Evolutionary conservation across 768 basidiomycete genomes (phyloP).

Genomic region (Sporobolomyces phaffii): DNA sequence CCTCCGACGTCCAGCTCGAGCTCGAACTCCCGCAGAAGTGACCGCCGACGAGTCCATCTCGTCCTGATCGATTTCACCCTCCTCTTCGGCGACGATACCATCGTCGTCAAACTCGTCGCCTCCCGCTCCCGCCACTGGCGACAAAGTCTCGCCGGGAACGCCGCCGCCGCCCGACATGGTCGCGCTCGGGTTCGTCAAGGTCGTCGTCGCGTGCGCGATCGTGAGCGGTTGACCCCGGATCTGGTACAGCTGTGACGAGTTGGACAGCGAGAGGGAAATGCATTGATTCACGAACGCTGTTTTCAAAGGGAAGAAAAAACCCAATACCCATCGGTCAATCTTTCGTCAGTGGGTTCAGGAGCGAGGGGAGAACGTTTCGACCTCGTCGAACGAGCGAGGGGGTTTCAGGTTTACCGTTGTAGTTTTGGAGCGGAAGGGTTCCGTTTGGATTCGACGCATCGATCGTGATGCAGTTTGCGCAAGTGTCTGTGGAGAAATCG

Average conservation of each 20-base stretch:
- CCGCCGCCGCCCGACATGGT: neutral
- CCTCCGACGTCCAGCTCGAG: too few species aligned
- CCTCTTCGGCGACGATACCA: neutral
- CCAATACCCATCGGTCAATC: too few species aligned
- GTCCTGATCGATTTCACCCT: too few species aligned
- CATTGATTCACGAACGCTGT: slow-evolving; percentile 18
- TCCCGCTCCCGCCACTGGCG: too few species aligned
- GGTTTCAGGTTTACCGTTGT: slow-evolving; percentile 14
- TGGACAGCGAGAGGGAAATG: slow-evolving; percentile 8
- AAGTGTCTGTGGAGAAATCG: neutral
- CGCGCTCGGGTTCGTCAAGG: neutral
- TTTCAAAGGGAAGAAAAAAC: neutral
- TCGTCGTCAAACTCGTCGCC: neutral
- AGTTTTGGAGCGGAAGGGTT: neutral
- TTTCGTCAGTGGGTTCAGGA: too few species aligned
- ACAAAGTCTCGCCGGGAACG: too few species aligned
- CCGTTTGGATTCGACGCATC: slow-evolving; percentile 1
- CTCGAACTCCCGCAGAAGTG: too few species aligned
- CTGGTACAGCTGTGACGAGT: slow-evolving; percentile 4
- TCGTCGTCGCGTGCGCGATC: slow-evolving; percentile 12
- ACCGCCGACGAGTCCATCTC: too few species aligned
- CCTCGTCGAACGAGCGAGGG: too few species aligned
- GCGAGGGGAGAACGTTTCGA: too few species aligned
- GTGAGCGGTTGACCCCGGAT: slow-evolving; percentile 3
- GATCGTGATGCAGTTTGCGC: slow-evolving; percentile 5